Evolutionary conservation across 108 stramenopile species (phyloP).

Genomic region (Cyclotella distinguenda): DNA sequence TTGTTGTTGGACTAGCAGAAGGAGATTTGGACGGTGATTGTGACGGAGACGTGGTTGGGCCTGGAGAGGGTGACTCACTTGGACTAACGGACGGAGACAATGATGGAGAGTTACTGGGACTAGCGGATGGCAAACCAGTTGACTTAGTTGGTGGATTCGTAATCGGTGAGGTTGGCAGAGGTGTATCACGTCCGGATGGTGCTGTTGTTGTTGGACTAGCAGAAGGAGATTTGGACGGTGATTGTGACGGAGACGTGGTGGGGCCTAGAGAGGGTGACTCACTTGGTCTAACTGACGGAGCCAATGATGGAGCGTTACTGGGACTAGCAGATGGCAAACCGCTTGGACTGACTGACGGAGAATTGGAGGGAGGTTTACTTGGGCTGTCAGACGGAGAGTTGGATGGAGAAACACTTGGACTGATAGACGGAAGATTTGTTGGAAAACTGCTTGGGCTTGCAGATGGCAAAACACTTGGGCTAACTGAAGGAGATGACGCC

Average conservation of each 20-base stretch:
- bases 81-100: background rate
- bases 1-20: background rate
- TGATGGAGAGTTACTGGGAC: background rate
- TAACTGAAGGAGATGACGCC: background rate
- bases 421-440: background rate
- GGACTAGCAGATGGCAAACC: background rate
- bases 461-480: background rate
- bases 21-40: background rate
- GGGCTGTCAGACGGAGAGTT: background rate
- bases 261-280: background rate
- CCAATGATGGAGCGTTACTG: background rate
- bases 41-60: background rate
- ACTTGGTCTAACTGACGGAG: background rate
- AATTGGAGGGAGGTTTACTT: background rate
- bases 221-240: no score
- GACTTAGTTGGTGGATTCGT: background rate
- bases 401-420: background rate
- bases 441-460: background rate
- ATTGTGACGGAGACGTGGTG: background rate
- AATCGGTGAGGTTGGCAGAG: background rate
- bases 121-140: background rate
- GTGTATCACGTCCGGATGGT: no score
- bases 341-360: background rate
- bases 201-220: no score
- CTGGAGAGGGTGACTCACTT: background rate